Conservation (phyloP, 352 stramenopile genomes). For the Elongisporangium undulatum region DNA sequence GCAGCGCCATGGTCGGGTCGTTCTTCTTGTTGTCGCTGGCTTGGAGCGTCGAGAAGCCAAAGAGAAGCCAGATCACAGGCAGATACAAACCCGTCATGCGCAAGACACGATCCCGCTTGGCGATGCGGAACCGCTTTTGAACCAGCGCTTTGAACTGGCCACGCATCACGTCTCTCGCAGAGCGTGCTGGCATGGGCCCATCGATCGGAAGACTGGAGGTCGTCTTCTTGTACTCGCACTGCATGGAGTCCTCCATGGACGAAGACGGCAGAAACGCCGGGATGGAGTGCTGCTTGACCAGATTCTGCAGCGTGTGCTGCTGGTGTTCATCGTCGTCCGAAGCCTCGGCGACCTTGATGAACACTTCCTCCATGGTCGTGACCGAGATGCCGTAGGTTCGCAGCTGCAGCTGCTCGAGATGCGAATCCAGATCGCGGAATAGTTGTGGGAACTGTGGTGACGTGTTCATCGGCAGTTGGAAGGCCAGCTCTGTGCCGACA, state of each 20-base stretch:
- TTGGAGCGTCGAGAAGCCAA: not conserved
- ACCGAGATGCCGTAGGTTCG: slow-evolving; percentile 73
- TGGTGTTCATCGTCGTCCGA: slow-evolving; percentile 32
- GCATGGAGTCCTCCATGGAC: not conserved
- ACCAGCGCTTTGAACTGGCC: slow-evolving; percentile 29
- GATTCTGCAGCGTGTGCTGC: slow-evolving; percentile 39
- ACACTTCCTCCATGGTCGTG: slow-evolving; percentile 76
- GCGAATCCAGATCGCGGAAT: slow-evolving; percentile 44
- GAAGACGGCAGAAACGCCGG: not conserved
- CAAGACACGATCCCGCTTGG: slow-evolving; percentile 20
- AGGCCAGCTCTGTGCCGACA: slow-evolving; percentile 51
- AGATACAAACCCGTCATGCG: not conserved
- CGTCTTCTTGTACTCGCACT: not conserved
- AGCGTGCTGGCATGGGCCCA: slow-evolving; percentile 6
- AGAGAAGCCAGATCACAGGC: not conserved
- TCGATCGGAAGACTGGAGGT: slow-evolving; percentile 3
- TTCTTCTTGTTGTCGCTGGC: not conserved
- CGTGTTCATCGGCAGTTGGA: slow-evolving; percentile 48
- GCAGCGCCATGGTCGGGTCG: not conserved
- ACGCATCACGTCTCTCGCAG: slow-evolving; percentile 7
- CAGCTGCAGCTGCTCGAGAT: slow-evolving; percentile 25
- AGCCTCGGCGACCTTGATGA: slow-evolving; percentile 62
- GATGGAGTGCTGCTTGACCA: slow-evolving; percentile 12
- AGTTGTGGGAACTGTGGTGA: slow-evolving; percentile 39
- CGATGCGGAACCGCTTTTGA: slow-evolving; percentile 35